Base-by-base conservation (phyloP, 352 stramenopile species). In the Pythium sukuiense region DNA sequence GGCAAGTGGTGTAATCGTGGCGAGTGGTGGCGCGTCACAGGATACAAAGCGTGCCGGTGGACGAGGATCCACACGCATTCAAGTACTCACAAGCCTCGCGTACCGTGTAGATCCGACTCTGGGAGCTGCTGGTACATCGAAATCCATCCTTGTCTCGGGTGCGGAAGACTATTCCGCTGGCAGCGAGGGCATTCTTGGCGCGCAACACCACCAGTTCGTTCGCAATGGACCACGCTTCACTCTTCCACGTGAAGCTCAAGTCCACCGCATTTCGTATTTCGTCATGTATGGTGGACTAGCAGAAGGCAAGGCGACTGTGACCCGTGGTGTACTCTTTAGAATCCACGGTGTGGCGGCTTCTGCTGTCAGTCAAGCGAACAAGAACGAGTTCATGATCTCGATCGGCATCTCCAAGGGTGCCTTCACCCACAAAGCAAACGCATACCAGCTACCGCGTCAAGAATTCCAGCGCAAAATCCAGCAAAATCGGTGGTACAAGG, bases 401-500 rank as follows among this genome's bases (percentile, higher is more conserved):
- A 73, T 92, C 30, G 89, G 71, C 0, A 68, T 97, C 32, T 55
- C 89, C 1, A 68, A 95, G 29, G 87, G 87, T 12, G 65, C 60
- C 3, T 94, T 95, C 29, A 70, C 62, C 9, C 84, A 94, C 59
- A 90, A 90, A 46, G 70, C 83, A 2, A 97, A 97, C 57, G 72
- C 64, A 9, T 88, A 87, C 26, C 69, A 83, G 53, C 82, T 79
- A 39, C 87, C 86, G 2, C 69, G 76, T 50, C 62, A 63, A 3
- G 29, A 61, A 26, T 89, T 92, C 39, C 77, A 89, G 33, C 52
- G 67, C 0, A 87, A 82, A 61, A 63, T 89, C 18, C 73, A 92
- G 52, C 71, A 73, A 2, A 76, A 89, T 53, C 79, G 80, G 18
- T 99, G 96, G 96, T 98, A 98, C 70, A 98, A 99, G 65, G 50